Conservation (phyloP, 805 yeast species). For the Komagataella pastoris region DNA sequence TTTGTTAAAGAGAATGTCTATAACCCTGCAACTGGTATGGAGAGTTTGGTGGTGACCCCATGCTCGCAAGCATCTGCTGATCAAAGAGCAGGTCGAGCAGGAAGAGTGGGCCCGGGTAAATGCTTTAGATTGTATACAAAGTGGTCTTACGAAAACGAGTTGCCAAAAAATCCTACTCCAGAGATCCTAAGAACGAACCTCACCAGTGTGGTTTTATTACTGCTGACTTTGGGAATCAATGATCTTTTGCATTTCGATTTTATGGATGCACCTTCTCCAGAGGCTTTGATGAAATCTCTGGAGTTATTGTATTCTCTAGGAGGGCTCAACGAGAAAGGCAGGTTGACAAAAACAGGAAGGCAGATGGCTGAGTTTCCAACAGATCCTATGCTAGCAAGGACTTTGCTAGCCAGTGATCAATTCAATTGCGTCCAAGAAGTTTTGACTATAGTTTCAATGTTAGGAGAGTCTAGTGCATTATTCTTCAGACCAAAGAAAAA, state of each 20-base stretch:
- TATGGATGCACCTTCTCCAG: constrained; percentile 78
- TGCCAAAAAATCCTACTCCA: constrained; percentile 73
- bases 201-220: constrained; percentile 58
- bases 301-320: constrained; percentile 79
- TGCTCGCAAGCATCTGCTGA: constrained; percentile 93
- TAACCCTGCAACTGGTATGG: constrained; percentile 83
- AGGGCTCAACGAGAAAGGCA: constrained; percentile 72
- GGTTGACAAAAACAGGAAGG: constrained; percentile 63
- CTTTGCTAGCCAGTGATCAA: constrained; percentile 48
- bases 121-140: constrained; percentile 85
- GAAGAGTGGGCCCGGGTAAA: constrained; percentile 94
- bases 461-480: constrained; percentile 63
- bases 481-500: constrained; percentile 62
- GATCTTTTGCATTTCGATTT: constrained; percentile 79
- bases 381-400: constrained; percentile 81
- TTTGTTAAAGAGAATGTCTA: constrained; percentile 85
- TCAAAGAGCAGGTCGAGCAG: constrained; percentile 97
- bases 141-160: constrained; percentile 64
- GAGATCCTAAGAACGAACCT: constrained; percentile 84
- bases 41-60: constrained; percentile 71
- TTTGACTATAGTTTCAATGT: constrained; percentile 67
- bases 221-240: constrained; percentile 74
- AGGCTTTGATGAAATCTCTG: constrained; percentile 59
- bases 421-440: constrained; percentile 55
- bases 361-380: constrained; percentile 88